phyloP scores from a whole-genome alignment of 441 rosid genomes.

The Bocquillonia castaneifolia region DNA sequence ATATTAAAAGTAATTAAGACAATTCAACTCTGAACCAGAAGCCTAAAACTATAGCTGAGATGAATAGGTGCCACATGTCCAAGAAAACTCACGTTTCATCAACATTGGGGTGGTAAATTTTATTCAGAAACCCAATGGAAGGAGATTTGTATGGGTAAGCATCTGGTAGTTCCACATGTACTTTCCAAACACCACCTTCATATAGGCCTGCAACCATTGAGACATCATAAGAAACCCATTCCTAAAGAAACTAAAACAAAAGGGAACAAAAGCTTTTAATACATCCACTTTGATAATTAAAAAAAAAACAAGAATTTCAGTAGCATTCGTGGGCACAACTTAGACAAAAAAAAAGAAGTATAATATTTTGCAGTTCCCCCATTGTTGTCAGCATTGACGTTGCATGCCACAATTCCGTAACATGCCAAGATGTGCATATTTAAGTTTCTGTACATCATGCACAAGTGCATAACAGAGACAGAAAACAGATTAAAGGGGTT shows the following conservation, averaged over 20 bases:
- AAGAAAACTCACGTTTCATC: conserved; percentile 23
- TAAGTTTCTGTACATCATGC: neutral
- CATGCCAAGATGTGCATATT: neutral
- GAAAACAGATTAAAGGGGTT: neutral
- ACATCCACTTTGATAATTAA: no score
- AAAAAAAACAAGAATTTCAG: neutral
- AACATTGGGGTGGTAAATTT: conserved; percentile 27
- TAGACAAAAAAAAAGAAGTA: neutral
- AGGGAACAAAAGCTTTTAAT: neutral
- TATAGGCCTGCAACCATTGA: conserved; percentile 44
- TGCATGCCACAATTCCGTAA: neutral
- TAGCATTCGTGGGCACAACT: neutral
- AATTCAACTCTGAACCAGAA: neutral
- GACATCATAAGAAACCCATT: neutral
- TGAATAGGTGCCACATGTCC: neutral
- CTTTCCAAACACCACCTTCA: conserved; percentile 74
- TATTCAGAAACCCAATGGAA: conserved; percentile 25
- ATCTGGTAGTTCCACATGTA: conserved; percentile 72
- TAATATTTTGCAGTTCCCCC: neutral
- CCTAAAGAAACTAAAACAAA: neutral
- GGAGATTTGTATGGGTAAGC: conserved; percentile 53
- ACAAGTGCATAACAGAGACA: neutral
- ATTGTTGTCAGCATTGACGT: neutral
- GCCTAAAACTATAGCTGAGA: neutral
- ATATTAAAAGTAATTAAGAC: neutral